These are phyloP conservation scores for Saprolegnia diclina DNA, from an alignment of 352 stramenopile genomes.

Conservation along the genomic window DNA sequence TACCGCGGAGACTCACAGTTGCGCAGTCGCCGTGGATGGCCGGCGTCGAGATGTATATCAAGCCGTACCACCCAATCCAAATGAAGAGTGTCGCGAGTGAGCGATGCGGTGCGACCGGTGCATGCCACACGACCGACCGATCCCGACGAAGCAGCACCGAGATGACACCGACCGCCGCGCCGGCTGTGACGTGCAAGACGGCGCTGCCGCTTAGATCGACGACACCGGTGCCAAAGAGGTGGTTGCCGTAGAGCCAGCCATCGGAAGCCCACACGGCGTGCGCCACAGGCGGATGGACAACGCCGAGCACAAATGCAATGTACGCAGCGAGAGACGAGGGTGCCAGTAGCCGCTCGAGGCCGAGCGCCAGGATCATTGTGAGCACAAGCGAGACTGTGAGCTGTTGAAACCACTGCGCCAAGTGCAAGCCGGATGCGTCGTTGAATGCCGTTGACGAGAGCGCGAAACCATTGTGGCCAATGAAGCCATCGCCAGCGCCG, in stretches of 20 bases:
- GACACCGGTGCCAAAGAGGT: conserved; percentile 6
- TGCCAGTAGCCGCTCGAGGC: background rate
- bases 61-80: conserved; percentile 17
- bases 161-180: conserved; percentile 1
- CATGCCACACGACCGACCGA: background rate
- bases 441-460: background rate
- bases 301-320: background rate
- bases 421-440: background rate
- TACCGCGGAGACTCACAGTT: background rate
- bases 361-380: background rate
- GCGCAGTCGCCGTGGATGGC: conserved; percentile 1
- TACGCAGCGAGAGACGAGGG: background rate
- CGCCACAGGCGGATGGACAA: conserved; percentile 15
- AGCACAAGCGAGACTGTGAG: background rate
- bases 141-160: background rate
- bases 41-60: conserved; percentile 20
- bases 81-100: conserved; percentile 2
- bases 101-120: background rate
- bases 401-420: conserved; percentile 18
- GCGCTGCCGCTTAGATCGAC: conserved; percentile 8
- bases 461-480: conserved; percentile 10
- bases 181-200: conserved; percentile 11
- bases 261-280: conserved; percentile 20
- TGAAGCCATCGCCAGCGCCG: background rate
- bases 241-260: background rate